Evolutionary conservation across 2,329 filamentous ascomycete species (phyloP).

Genomic region (Dactylellina cionopaga): DNA sequence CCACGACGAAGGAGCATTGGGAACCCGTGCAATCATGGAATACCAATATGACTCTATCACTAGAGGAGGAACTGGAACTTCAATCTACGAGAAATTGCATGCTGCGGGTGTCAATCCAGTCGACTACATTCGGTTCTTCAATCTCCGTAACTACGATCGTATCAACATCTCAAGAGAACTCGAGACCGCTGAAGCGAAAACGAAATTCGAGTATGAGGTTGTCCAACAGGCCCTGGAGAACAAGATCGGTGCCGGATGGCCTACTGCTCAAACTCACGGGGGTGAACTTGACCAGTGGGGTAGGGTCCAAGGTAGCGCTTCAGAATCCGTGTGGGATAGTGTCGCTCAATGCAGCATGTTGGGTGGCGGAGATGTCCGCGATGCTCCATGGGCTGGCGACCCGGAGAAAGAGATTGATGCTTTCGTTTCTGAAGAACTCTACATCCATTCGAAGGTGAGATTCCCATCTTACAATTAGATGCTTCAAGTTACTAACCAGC

Average conservation of each 20-base stretch:
- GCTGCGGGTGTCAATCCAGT: constrained; percentile 74
- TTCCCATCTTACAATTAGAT: neutral
- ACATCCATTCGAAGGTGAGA: constrained; percentile 71
- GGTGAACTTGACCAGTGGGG: constrained; percentile 77
- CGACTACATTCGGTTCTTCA: constrained; percentile 84
- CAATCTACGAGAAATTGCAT: constrained; percentile 77
- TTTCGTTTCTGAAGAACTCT: constrained; percentile 72
- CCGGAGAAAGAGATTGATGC: constrained; percentile 69
- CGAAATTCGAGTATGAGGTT: constrained; percentile 74
- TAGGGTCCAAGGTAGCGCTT: constrained; percentile 67
- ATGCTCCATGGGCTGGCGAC: constrained; percentile 67
- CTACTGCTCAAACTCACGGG: constrained; percentile 58
- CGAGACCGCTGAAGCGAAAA: constrained; percentile 69
- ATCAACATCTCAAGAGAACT: constrained; percentile 76
- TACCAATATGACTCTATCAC: constrained; percentile 85
- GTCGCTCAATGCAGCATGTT: constrained; percentile 87
- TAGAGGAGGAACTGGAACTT: constrained; percentile 72
- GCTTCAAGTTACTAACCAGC: constrained; percentile 47
- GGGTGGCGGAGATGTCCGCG: constrained; percentile 74
- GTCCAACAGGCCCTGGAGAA: constrained; percentile 60
- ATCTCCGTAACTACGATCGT: constrained; percentile 83
- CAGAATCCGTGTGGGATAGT: constrained; percentile 74
- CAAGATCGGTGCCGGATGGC: constrained; percentile 59
- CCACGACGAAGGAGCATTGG: constrained; percentile 75
- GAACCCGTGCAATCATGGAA: constrained; percentile 87